Evolutionary conservation across 139 green algal genomes (phyloP).

Genomic region (Volvox reticuliferus): DNA sequence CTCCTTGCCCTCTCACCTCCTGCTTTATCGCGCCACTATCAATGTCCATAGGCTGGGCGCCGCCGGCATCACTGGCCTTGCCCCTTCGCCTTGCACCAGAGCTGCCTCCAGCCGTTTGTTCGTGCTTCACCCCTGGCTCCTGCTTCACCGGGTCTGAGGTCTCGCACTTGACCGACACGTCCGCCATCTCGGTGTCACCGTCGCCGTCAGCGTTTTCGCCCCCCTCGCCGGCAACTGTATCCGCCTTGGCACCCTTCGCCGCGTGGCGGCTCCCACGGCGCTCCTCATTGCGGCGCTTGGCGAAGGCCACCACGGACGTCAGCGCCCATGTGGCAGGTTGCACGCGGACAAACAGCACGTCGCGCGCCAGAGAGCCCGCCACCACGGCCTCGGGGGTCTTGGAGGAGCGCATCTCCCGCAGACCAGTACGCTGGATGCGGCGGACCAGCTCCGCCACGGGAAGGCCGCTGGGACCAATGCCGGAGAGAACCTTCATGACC

Average conservation of each 20-base stretch:
- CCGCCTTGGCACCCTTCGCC: neutral
- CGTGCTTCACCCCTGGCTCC: neutral
- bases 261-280: neutral
- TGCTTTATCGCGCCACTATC: slow-evolving; percentile 48
- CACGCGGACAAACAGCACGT: slow-evolving; percentile 87
- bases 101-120: neutral
- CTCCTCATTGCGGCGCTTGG: slow-evolving; percentile 41
- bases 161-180: neutral
- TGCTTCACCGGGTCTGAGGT: neutral
- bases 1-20: neutral
- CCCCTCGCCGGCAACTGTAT: neutral
- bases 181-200: slow-evolving; percentile 22
- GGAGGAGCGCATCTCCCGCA: slow-evolving; percentile 80
- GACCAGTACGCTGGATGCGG: slow-evolving; percentile 80
- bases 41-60: slow-evolving; percentile 25
- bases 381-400: slow-evolving; percentile 77
- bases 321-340: slow-evolving; percentile 87
- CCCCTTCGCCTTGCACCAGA: neutral
- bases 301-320: slow-evolving; percentile 51
- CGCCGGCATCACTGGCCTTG: slow-evolving; percentile 45
- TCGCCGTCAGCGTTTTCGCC: neutral
- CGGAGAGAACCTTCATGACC: slow-evolving; percentile 71
- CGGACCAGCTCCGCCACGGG: slow-evolving; percentile 79
- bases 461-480: slow-evolving; percentile 80
- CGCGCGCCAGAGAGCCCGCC: slow-evolving; percentile 78